Conservation (phyloP, 352 stramenopile species). For the Elongisporangium anandrum region DNA sequence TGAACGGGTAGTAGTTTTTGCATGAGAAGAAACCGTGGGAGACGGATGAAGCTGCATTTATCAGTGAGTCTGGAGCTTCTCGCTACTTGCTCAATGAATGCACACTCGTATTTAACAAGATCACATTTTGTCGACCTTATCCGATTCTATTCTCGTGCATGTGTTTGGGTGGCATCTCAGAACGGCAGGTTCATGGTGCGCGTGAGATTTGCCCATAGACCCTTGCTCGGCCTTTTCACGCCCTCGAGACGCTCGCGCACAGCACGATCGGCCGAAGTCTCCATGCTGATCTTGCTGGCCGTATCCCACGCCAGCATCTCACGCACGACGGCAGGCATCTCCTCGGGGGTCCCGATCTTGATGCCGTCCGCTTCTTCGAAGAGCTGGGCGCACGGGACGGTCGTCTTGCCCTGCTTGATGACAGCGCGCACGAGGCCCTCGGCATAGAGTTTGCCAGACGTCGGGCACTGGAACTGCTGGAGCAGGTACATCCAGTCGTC, state of each 20-base stretch:
- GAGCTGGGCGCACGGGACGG: slow-evolving; percentile 21
- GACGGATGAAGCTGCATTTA: background rate
- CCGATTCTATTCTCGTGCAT: background rate
- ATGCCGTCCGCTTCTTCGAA: slow-evolving; percentile 22
- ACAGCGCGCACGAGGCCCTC: slow-evolving; percentile 42
- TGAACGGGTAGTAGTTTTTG: background rate
- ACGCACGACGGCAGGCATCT: slow-evolving; percentile 40
- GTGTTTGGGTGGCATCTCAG: slow-evolving; percentile 2
- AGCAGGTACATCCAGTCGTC: slow-evolving; percentile 52
- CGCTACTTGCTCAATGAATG: background rate
- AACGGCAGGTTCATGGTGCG: slow-evolving; percentile 43
- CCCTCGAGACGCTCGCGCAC: slow-evolving; percentile 6
- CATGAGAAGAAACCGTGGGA: background rate
- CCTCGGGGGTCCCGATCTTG: slow-evolving; percentile 5
- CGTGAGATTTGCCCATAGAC: slow-evolving; percentile 29
- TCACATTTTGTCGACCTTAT: background rate
- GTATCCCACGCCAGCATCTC: slow-evolving; percentile 42
- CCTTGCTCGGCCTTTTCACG: slow-evolving; percentile 10
- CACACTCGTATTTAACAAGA: background rate
- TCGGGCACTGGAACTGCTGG: slow-evolving; percentile 57
- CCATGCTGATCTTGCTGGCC: slow-evolving; percentile 20
- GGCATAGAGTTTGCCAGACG: slow-evolving; percentile 51
- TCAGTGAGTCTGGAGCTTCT: background rate
- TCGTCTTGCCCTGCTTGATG: slow-evolving; percentile 18
- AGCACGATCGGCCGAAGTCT: slow-evolving; percentile 12